These are phyloP conservation scores for Cardamine occulta DNA, from an alignment of 345 rosid genomes.

Conservation along the genomic window DNA sequence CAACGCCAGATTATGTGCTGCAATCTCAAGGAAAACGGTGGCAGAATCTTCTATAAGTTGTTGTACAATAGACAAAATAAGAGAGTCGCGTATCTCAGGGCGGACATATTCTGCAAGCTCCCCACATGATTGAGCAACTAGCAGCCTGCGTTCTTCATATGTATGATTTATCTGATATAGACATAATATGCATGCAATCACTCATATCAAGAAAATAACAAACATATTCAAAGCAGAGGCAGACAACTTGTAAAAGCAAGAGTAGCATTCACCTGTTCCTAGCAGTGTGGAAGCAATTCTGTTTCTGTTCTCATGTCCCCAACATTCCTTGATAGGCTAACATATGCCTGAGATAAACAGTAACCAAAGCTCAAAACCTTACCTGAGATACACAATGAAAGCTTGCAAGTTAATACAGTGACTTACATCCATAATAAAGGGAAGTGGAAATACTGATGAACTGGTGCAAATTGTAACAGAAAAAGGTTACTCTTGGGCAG, in stretches of 20 bases:
- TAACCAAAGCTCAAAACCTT: conserved; percentile 31
- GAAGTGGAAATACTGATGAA: conserved; percentile 11
- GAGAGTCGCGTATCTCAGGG: conserved; percentile 96
- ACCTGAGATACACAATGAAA: conserved; percentile 21
- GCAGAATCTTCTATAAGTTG: conserved; percentile 96
- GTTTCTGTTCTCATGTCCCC: conserved; percentile 99
- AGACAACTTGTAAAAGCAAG: conserved; percentile 36
- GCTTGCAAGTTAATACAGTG: conserved; percentile 35
- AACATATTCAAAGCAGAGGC: conserved; percentile 2
- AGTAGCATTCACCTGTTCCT: conserved; percentile 85
- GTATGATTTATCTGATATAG: conserved; percentile 81
- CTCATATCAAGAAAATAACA: conserved; percentile 9
- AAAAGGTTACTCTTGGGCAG: conserved; percentile 81
- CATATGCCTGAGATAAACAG: conserved; percentile 77
- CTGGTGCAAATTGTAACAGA: neutral
- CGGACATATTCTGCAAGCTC: conserved; percentile 29
- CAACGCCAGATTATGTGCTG: conserved; percentile 88
- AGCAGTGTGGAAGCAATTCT: conserved; percentile 96
- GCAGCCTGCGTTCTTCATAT: conserved; percentile 96
- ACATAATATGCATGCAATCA: conserved; percentile 40
- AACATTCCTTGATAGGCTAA: conserved; percentile 89
- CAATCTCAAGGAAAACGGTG: conserved; percentile 92
- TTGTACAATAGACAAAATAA: conserved; percentile 88
- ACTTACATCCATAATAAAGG: conserved; percentile 89
- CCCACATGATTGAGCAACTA: conserved; percentile 45